Conservation (phyloP, 306 rosid genomes). For the Vigna angularis region DNA sequence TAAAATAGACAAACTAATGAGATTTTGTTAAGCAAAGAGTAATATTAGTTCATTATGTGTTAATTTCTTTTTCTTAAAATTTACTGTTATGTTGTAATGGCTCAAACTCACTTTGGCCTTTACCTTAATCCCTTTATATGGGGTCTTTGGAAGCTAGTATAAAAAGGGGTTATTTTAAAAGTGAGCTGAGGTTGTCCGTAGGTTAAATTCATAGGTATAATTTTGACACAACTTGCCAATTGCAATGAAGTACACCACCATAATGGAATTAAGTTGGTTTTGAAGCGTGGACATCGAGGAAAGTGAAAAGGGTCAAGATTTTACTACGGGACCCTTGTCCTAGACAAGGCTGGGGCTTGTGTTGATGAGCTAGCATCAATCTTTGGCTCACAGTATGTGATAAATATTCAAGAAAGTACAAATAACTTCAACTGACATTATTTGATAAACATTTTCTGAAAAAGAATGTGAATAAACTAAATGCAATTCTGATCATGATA, state of each 20-base stretch:
- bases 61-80: too few species aligned
- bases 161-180: too few species aligned
- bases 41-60: too few species aligned
- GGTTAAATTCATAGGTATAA: neutral
- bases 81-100: too few species aligned
- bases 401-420: slow-evolving; percentile 15
- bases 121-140: too few species aligned
- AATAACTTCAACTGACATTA: neutral
- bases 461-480: slow-evolving; percentile 1
- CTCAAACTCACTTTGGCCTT: too few species aligned
- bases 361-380: slow-evolving; percentile 27
- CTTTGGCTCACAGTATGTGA: neutral
- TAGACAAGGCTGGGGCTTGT: neutral
- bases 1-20: too few species aligned
- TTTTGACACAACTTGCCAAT: slow-evolving; percentile 19
- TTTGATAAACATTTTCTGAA: slow-evolving; percentile 1
- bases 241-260: slow-evolving; percentile 1
- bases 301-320: neutral
- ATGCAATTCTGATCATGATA: slow-evolving; percentile 4
- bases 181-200: too few species aligned
- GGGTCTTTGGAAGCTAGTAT: too few species aligned
- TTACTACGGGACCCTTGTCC: neutral
- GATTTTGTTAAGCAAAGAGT: too few species aligned
- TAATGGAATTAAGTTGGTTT: neutral
- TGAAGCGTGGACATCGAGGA: neutral